Base-by-base conservation (phyloP, 352 stramenopile species). In the Vaucheria bursata region DNA sequence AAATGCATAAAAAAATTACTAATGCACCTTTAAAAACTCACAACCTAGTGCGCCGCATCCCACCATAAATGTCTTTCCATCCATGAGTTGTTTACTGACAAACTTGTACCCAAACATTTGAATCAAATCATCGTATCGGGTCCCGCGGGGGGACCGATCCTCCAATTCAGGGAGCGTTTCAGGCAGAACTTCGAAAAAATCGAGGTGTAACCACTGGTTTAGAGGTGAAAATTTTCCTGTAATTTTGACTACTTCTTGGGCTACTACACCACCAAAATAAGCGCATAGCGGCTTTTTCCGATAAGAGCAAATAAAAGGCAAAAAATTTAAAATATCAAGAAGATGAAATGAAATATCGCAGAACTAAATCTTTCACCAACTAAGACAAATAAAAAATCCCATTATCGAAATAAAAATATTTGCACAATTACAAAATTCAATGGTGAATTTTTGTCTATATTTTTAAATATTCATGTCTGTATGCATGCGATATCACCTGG, bases 161-260 rank as follows among this genome's bases (percentile, higher is more conserved):
- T 71, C 53, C 53, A 7, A 18, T 50, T 36, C 59, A 59, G 59
- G 59, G 25, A 69, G 32, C 35, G 12, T 64, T 2, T 91, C 86
- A 33, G 93, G 93, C 6, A 97, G 87, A 77, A 88, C 90, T 78
- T 97, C 92, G 2, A 97, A 76, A 4, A 90, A 90, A 79, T 96
- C 91, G 74, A 97, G 95, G 84, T 97, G 95, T 52, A 97, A 89
- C 75, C 68, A 84, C 76, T 97, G 92, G 75, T 96, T 87, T 74
- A 99, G 94, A 25, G 95, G 95, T 31, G 93, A 97, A 84, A 97
- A 99, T 82, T 98, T 98, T 36, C 94, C 94, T 71, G 91, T 96
- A 82, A 91, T 95, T 85, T 99, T 99, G 50, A 99, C 88, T 29
- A 96, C 90, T 76, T 91, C 87, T 80, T 98, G 93, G 3, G 90